Conservation (phyloP, 345 rosid species). For the Bruguiera sexangula region DNA sequence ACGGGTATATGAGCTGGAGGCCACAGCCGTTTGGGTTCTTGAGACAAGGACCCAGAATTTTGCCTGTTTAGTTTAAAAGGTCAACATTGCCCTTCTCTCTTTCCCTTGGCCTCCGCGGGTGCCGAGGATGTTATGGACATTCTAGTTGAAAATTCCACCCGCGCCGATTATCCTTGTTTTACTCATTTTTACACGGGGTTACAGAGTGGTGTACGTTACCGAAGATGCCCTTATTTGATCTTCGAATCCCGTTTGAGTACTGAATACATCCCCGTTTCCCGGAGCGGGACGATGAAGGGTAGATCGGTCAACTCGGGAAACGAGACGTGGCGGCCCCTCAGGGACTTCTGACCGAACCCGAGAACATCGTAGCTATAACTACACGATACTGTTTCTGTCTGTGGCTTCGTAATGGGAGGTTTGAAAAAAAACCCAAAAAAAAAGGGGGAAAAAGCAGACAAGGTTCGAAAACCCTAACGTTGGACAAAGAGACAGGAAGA, state of each 20-base stretch:
- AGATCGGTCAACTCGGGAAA: background rate
- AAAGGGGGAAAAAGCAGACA: too few species aligned
- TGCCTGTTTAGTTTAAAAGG: background rate
- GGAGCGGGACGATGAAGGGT: conserved; percentile 3
- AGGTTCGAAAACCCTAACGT: conserved; percentile 9
- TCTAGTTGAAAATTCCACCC: background rate
- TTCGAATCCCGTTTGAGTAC: background rate
- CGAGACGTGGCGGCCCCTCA: too few species aligned
- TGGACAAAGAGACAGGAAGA: conserved; percentile 14
- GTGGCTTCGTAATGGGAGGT: too few species aligned
- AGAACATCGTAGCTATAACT: too few species aligned
- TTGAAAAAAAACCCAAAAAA: too few species aligned
- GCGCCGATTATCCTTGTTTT: background rate
- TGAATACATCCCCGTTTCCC: too few species aligned
- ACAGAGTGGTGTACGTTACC: background rate
- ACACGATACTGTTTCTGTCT: too few species aligned
- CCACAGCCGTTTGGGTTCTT: conserved; percentile 7
- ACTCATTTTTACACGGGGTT: background rate
- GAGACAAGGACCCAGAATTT: conserved; percentile 6
- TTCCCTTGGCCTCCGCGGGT: background rate
- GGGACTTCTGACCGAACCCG: too few species aligned
- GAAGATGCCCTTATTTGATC: background rate
- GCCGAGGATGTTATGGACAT: conserved; percentile 1
- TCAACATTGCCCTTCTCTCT: background rate
- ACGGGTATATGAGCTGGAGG: conserved; percentile 6